Conservation (phyloP, 2,329 filamentous ascomycete genomes). For the Chaetomiaceae sp. region DNA sequence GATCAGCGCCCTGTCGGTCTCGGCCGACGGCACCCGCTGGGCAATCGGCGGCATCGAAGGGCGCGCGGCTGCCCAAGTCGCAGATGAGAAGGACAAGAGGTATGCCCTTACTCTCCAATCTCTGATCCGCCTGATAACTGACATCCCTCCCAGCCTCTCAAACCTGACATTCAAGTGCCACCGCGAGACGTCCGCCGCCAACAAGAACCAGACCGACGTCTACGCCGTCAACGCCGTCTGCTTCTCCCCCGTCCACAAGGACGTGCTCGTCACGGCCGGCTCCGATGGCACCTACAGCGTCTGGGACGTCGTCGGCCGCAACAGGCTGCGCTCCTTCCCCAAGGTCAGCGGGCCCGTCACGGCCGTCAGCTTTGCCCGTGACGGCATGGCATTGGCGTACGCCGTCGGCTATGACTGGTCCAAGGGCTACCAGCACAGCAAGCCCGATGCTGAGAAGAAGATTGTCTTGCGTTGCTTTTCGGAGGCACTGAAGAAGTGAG, state of each 20-base stretch:
- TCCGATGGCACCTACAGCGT: constrained; percentile 40
- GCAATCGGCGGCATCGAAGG: constrained; percentile 32
- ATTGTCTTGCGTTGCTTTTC: constrained; percentile 30
- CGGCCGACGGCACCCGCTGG: constrained; percentile 30
- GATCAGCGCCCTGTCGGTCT: constrained; percentile 28
- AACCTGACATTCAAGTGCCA: constrained; percentile 35
- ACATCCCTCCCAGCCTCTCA: constrained; percentile 6
- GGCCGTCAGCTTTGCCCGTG: constrained; percentile 56
- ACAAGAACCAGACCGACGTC: constrained; percentile 25
- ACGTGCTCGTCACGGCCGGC: constrained; percentile 32
- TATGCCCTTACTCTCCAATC: constrained; percentile 15
- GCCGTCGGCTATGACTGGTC: constrained; percentile 71
- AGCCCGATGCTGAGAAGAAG: constrained; percentile 16
- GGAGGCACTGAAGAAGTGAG: constrained; percentile 19
- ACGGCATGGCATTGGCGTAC: constrained; percentile 54
- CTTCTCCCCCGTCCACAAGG: constrained; percentile 28
- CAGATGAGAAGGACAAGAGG: constrained; percentile 24
- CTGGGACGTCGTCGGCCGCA: constrained; percentile 53
- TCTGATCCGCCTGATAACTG: not conserved
- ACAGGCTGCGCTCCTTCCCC: constrained; percentile 50
- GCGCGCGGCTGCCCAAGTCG: constrained; percentile 24
- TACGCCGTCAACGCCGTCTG: constrained; percentile 33
- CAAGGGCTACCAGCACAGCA: constrained; percentile 49
- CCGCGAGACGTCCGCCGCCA: constrained; percentile 21
- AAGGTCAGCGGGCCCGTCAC: constrained; percentile 52